A percentile compares a stretch with the other conserved stretches of the same genome.
phyloP scores from a whole-genome alignment of 768 basidiomycete genomes.

The Pisolithus sp. region DNA sequence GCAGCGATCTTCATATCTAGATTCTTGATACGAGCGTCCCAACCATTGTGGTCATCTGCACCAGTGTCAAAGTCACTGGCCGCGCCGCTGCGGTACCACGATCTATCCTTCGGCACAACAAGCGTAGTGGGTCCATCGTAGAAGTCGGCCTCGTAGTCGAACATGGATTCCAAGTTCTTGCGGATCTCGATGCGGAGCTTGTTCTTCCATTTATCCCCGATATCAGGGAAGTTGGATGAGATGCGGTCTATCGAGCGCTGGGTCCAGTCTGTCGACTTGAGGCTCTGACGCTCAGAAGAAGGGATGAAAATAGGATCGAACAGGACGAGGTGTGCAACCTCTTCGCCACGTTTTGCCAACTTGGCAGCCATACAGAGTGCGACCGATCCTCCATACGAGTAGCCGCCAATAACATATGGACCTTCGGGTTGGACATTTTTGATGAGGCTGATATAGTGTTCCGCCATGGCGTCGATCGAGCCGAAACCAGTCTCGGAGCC shows the following conservation, averaged over 20 bases:
- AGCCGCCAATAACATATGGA: constrained; percentile 21
- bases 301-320: constrained; percentile 27
- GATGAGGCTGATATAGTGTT: constrained; percentile 27
- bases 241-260: constrained; percentile 27
- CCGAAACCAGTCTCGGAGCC: constrained; percentile 24
- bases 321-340: constrained; percentile 20
- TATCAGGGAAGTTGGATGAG: constrained; percentile 25
- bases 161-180: constrained; percentile 29
- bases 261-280: constrained; percentile 26
- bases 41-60: constrained; percentile 26
- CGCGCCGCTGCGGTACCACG: constrained; percentile 25
- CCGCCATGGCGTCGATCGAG: constrained; percentile 24
- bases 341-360: constrained; percentile 17
- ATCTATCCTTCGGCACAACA: constrained; percentile 26
- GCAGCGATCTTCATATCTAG: constrained; percentile 22
- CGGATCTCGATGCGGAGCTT: constrained; percentile 25
- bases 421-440: constrained; percentile 20
- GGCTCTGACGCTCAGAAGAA: constrained; percentile 18
- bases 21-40: constrained; percentile 22
- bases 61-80: constrained; percentile 26
- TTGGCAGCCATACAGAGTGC: constrained; percentile 23
- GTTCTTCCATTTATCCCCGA: constrained; percentile 26
- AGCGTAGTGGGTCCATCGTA: constrained; percentile 20
- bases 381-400: constrained; percentile 26
- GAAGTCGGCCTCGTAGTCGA: constrained; percentile 24